Evolutionary conservation across 2,329 filamentous ascomycete species (phyloP).

Genomic region (Aspergillus fischeri): DNA sequence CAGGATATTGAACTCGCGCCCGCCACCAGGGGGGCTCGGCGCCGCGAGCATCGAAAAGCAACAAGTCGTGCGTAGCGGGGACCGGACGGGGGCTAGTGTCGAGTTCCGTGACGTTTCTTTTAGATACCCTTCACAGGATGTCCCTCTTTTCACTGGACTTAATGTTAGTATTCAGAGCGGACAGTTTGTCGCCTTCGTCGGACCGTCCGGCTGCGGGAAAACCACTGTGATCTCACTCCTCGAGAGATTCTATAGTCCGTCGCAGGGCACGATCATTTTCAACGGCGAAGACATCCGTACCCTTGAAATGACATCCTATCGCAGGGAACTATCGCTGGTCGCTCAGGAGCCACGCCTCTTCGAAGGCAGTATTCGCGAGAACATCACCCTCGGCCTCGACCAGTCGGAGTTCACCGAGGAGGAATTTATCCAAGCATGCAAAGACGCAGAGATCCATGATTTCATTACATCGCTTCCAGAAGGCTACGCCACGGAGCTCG

Average conservation of each 20-base stretch:
- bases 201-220: conserved; percentile 48
- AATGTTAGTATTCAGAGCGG: conserved; percentile 35
- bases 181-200: conserved; percentile 45
- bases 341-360: conserved; percentile 45
- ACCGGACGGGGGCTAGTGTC: neutral
- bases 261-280: conserved; percentile 36
- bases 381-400: conserved; percentile 45
- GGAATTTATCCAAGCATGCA: conserved; percentile 44
- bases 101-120: conserved; percentile 8
- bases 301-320: conserved; percentile 28
- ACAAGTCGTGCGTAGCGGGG: neutral
- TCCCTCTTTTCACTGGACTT: conserved; percentile 28
- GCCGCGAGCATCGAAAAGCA: neutral
- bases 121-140: conserved; percentile 32
- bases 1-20: conserved; percentile 29
- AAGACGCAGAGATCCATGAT: conserved; percentile 50
- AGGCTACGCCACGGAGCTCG: conserved; percentile 47
- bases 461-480: conserved; percentile 52
- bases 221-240: conserved; percentile 44
- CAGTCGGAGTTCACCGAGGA: conserved; percentile 29
- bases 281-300: conserved; percentile 27
- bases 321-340: conserved; percentile 31
- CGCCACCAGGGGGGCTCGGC: neutral
- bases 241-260: conserved; percentile 45
- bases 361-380: conserved; percentile 44